Conservation (phyloP, 257 asterid species). For the Avicennia marina region DNA sequence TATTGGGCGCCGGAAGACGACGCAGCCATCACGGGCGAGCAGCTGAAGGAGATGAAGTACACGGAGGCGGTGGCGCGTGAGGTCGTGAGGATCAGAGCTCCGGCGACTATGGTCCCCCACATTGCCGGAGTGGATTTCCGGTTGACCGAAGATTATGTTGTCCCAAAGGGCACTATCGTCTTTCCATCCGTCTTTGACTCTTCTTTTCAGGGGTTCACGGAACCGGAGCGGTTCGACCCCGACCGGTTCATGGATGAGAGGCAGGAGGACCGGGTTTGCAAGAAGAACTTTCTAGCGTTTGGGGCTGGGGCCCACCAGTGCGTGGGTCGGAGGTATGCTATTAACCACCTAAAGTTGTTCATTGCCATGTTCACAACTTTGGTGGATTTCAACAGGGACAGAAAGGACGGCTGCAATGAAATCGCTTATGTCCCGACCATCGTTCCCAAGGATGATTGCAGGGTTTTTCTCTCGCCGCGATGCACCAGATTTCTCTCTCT, state of each 20-base stretch:
- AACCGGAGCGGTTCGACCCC: slow-evolving; percentile 84
- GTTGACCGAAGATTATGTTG: slow-evolving; percentile 50
- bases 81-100: slow-evolving; percentile 73
- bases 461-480: slow-evolving; percentile 50
- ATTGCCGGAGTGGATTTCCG: slow-evolving; percentile 70
- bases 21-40: slow-evolving; percentile 43
- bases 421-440: slow-evolving; percentile 78
- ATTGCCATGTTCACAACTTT: slow-evolving; percentile 57
- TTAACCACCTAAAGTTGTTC: slow-evolving; percentile 67
- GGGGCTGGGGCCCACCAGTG: slow-evolving; percentile 98
- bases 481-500: slow-evolving; percentile 41
- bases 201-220: slow-evolving; percentile 75
- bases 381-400: slow-evolving; percentile 64
- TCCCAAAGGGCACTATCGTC: slow-evolving; percentile 82
- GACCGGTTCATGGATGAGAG: slow-evolving; percentile 76
- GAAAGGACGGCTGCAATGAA: slow-evolving; percentile 82
- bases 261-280: slow-evolving; percentile 74
- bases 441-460: slow-evolving; percentile 87
- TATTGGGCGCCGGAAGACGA: slow-evolving; percentile 53
- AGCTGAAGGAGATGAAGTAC: slow-evolving; percentile 72
- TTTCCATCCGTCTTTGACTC: slow-evolving; percentile 92
- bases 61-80: slow-evolving; percentile 93
- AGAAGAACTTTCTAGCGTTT: slow-evolving; percentile 64
- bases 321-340: slow-evolving; percentile 90
- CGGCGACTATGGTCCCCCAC: slow-evolving; percentile 95